Evolutionary conservation across 1,284 basidiomycete genomes (phyloP).

Genomic region (Puccinia triticina): DNA sequence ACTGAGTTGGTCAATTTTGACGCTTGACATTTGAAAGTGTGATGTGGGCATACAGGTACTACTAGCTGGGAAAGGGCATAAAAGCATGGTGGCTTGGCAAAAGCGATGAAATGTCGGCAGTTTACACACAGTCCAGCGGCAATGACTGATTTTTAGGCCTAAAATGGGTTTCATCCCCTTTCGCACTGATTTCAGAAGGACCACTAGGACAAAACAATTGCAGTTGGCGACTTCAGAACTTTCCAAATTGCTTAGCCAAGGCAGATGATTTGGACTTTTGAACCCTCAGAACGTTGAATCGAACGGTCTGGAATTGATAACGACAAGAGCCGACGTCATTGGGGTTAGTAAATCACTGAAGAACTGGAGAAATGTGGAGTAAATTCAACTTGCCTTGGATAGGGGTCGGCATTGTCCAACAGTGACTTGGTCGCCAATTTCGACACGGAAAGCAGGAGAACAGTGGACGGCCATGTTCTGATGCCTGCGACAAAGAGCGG

Average conservation of each 20-base stretch:
- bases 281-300: slow-evolving; percentile 49
- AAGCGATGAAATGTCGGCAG: background rate
- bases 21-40: background rate
- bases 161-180: background rate
- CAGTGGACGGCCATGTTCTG: slow-evolving; percentile 97
- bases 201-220: background rate
- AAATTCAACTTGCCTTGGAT: slow-evolving; percentile 69
- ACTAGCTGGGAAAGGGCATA: background rate
- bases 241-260: slow-evolving; percentile 49
- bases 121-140: background rate
- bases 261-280: slow-evolving; percentile 49
- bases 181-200: background rate
- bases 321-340: background rate
- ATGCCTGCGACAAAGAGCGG: slow-evolving; percentile 64
- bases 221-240: slow-evolving; percentile 24
- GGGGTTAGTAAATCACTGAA: background rate
- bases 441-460: slow-evolving; percentile 95
- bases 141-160: background rate
- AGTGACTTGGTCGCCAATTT: slow-evolving; percentile 88
- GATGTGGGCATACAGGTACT: background rate
- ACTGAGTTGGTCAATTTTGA: background rate
- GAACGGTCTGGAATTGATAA: slow-evolving; percentile 25
- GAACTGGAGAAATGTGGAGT: background rate
- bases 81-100: background rate
- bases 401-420: slow-evolving; percentile 99